A percentile compares a stretch with the other conserved stretches of the same genome.
These are phyloP conservation scores for Fonsecaea nubica DNA, from an alignment of 2,329 filamentous ascomycete genomes.

Conservation along the genomic window DNA sequence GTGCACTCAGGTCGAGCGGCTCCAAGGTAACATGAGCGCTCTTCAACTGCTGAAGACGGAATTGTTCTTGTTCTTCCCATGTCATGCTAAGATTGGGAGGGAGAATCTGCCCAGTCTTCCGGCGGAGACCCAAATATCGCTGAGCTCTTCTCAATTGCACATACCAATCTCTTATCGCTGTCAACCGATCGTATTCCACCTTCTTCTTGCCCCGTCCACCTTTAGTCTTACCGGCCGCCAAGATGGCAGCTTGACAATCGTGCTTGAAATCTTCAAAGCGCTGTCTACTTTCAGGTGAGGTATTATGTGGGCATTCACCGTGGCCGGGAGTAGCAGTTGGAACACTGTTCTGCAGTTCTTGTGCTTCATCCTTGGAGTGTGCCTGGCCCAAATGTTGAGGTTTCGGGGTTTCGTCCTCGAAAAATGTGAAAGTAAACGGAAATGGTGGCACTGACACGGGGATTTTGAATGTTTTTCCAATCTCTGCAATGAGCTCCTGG, in stretches of 20 bases:
- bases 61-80: slow-evolving; percentile 40
- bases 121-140: slow-evolving; percentile 73
- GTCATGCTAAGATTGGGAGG: slow-evolving; percentile 33
- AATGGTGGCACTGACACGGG: slow-evolving; percentile 65
- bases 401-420: slow-evolving; percentile 63
- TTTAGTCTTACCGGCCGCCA: slow-evolving; percentile 56
- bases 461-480: slow-evolving; percentile 66
- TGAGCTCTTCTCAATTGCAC: slow-evolving; percentile 69
- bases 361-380: slow-evolving; percentile 53
- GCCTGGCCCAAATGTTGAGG: slow-evolving; percentile 73
- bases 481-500: slow-evolving; percentile 65
- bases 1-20: slow-evolving; percentile 54
- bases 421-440: slow-evolving; percentile 69
- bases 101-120: slow-evolving; percentile 40
- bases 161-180: slow-evolving; percentile 61
- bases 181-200: slow-evolving; percentile 56
- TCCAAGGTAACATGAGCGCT: slow-evolving; percentile 40
- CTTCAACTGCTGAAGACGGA: slow-evolving; percentile 40
- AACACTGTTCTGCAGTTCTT: slow-evolving; percentile 46
- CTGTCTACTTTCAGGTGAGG: slow-evolving; percentile 42
- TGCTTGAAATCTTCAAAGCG: slow-evolving; percentile 57
- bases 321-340: slow-evolving; percentile 40
- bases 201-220: slow-evolving; percentile 57
- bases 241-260: slow-evolving; percentile 61
- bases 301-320: slow-evolving; percentile 41